A percentile compares a stretch with the other conserved stretches of the same genome.
Conservation (phyloP, 1,284 basidiomycete species). For the Malassezia brasiliensis region DNA sequence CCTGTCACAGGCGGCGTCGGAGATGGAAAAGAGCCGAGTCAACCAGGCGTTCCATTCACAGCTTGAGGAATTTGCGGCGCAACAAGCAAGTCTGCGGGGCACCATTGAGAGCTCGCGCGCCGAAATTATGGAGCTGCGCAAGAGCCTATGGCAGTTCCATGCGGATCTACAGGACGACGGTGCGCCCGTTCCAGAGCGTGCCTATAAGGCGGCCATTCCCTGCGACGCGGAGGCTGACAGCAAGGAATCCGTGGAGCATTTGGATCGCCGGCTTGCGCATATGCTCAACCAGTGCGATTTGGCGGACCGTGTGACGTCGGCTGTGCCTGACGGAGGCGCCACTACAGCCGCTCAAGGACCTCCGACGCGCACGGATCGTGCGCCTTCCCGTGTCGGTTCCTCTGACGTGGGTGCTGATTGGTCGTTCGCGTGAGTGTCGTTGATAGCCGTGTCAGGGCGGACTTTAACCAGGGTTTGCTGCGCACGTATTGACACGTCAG, state of each 20-base stretch:
- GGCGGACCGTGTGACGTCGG: too few species aligned
- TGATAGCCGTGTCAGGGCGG: too few species aligned
- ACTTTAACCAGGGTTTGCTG: too few species aligned
- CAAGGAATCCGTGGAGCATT: slow-evolving; percentile 2
- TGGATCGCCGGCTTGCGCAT: slow-evolving; percentile 6
- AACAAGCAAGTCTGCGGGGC: slow-evolving; percentile 7
- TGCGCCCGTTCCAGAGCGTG: background rate
- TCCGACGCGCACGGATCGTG: too few species aligned
- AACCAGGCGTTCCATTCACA: background rate
- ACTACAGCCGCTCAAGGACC: too few species aligned
- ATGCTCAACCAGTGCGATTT: slow-evolving; percentile 4
- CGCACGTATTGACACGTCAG: too few species aligned
- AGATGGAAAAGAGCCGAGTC: background rate
- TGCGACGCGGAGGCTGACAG: too few species aligned
- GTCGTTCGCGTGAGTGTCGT: too few species aligned
- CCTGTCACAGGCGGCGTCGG: background rate
- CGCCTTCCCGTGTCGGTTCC: too few species aligned
- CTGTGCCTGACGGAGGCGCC: too few species aligned
- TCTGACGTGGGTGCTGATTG: too few species aligned
- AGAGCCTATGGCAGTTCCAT: slow-evolving; percentile 7
- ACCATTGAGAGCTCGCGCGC: slow-evolving; percentile 10
- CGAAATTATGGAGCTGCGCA: slow-evolving; percentile 12
- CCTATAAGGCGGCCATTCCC: too few species aligned
- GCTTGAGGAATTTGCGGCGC: slow-evolving; percentile 9
- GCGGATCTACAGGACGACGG: background rate